A percentile compares a stretch with the other conserved stretches of the same genome.
Evolutionary conservation across 139 green algal species (phyloP).

Genomic region (Limnomonas spitsbergensis): DNA sequence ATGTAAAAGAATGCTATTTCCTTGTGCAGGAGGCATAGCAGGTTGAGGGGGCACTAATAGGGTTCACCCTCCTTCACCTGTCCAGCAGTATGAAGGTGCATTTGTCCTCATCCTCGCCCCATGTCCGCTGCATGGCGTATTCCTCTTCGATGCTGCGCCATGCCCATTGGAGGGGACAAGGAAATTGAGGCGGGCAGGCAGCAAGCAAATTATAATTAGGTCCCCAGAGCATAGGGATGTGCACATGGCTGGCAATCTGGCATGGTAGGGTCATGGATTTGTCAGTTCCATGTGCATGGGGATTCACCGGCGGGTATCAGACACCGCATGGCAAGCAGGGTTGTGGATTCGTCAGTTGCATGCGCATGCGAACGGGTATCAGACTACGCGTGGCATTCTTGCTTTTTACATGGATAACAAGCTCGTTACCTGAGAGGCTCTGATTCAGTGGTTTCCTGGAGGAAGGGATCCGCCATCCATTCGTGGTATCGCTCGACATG

Average conservation of each 20-base stretch:
- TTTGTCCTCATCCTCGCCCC: constrained; percentile 72
- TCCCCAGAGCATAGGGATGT: background rate
- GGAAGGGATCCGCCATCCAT: constrained; percentile 57
- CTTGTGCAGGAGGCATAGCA: too few species aligned
- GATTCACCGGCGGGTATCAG: background rate
- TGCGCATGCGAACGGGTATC: too few species aligned
- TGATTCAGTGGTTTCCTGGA: constrained; percentile 71
- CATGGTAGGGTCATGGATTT: background rate
- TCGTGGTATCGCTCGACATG: constrained; percentile 57
- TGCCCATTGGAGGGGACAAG: constrained; percentile 64
- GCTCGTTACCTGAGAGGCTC: constrained; percentile 62
- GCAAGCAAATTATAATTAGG: background rate
- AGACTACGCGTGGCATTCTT: too few species aligned
- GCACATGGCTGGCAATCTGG: background rate
- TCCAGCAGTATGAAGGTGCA: constrained; percentile 84
- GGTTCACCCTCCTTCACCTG: too few species aligned
- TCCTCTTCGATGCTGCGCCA: constrained; percentile 67
- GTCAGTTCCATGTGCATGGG: background rate
- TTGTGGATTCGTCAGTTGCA: too few species aligned
- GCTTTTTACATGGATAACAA: too few species aligned
- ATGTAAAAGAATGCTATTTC: too few species aligned
- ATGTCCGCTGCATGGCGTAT: constrained; percentile 75
- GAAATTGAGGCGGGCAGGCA: constrained; percentile 56
- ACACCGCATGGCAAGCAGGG: constrained; percentile 5
- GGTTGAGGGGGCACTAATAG: too few species aligned